These are phyloP conservation scores for Talaromyces amestolkiae DNA, from an alignment of 2,329 filamentous ascomycete species.

Conservation along the genomic window DNA sequence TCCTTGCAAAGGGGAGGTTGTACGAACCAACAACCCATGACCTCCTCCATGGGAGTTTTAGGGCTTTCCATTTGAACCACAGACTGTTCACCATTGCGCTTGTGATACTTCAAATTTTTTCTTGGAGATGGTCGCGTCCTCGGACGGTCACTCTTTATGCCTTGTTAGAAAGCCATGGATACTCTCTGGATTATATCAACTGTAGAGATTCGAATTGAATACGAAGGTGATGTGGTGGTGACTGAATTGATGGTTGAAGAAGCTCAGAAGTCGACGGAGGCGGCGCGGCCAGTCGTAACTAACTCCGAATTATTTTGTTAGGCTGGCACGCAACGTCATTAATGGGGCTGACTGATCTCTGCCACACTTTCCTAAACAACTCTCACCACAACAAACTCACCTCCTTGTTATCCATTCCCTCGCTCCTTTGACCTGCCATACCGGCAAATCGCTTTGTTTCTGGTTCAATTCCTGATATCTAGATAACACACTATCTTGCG, in stretches of 20 bases:
- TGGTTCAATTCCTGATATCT: not conserved
- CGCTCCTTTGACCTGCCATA: not conserved
- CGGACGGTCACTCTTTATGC: not conserved
- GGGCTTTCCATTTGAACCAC: constrained; percentile 63
- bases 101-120: not conserved
- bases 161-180: constrained; percentile 1
- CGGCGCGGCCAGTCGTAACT: not conserved
- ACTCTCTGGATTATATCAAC: not conserved
- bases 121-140: not conserved
- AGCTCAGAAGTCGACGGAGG: not conserved
- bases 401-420: constrained; percentile 12
- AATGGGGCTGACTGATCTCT: not conserved
- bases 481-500: not conserved
- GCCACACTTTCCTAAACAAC: constrained; percentile 6
- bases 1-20: not conserved
- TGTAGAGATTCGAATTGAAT: too few relatives aligned
- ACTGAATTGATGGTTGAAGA: not conserved
- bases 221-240: not conserved
- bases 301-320: constrained; percentile 10
- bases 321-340: constrained; percentile 13
- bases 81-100: constrained; percentile 45
- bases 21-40: constrained; percentile 56
- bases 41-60: constrained; percentile 61
- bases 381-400: constrained; percentile 2
- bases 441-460: not conserved